Conservation (phyloP, 1,284 basidiomycete species). For the Ganoderma lucidum region DNA sequence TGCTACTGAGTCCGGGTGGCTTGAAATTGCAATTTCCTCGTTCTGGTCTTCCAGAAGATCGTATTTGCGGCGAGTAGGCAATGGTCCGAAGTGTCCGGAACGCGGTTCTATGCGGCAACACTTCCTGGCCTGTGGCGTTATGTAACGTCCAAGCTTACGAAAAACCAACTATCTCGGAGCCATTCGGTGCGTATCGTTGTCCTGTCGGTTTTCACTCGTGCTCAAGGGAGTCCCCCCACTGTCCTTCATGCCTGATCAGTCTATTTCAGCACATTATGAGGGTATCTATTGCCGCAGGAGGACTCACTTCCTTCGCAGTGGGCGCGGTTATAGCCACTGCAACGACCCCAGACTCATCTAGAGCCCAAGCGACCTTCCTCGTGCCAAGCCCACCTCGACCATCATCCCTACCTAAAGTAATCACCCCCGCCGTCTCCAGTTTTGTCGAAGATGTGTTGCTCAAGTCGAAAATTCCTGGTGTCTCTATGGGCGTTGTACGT, state of each 20-base stretch:
- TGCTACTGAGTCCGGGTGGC: too few species aligned
- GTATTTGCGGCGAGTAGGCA: not conserved
- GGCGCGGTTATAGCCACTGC: not conserved
- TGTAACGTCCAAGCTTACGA: not conserved
- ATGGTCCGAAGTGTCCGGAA: not conserved
- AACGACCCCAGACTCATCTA: not conserved
- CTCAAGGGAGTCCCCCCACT: not conserved
- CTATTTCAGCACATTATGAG: not conserved
- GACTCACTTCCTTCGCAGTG: not conserved
- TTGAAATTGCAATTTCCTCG: not conserved
- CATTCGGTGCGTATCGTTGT: not conserved
- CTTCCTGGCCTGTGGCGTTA: not conserved
- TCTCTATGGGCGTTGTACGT: slow-evolving; percentile 38
- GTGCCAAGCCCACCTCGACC: not conserved
- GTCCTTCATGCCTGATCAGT: not conserved
- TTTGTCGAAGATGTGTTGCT: slow-evolving; percentile 31
- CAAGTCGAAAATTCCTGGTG: slow-evolving; percentile 34
- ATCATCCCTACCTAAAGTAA: slow-evolving; percentile 5
- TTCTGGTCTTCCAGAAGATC: not conserved
- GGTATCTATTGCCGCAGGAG: not conserved
- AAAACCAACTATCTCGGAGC: too few species aligned
- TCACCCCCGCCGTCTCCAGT: slow-evolving; percentile 35
- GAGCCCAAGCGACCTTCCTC: not conserved
- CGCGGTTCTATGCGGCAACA: not conserved
- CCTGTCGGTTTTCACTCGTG: not conserved